A percentile compares a stretch with the other conserved stretches of the same genome.
These are phyloP conservation scores for Globisporangium cylindrosporum DNA, from an alignment of 352 stramenopile genomes.

Conservation along the genomic window DNA sequence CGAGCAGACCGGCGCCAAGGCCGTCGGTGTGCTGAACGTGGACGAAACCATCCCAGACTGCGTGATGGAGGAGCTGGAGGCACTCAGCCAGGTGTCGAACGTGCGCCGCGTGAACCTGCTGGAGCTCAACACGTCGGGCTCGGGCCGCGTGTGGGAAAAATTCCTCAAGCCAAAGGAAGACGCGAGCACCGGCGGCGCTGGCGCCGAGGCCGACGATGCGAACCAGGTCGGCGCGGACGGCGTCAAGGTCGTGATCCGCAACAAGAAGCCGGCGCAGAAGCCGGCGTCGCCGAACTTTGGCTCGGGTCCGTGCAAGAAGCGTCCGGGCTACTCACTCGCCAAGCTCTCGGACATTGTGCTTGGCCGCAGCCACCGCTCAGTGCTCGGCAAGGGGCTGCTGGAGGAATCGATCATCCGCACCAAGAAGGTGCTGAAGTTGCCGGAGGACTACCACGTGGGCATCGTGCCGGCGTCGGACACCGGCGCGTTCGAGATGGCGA, in stretches of 20 bases:
- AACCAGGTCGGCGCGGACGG: slow-evolving; percentile 19
- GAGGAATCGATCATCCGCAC: slow-evolving; percentile 94
- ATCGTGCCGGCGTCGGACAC: slow-evolving; percentile 99
- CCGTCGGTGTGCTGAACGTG: slow-evolving; percentile 87
- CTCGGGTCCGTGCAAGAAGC: slow-evolving; percentile 98
- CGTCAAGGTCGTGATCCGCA: slow-evolving; percentile 45
- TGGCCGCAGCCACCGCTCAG: slow-evolving; percentile 96
- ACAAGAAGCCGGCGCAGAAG: slow-evolving; percentile 69
- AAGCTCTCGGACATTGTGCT: slow-evolving; percentile 88
- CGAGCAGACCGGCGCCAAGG: slow-evolving; percentile 53
- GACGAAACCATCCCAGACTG: slow-evolving; percentile 85
- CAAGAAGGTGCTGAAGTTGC: slow-evolving; percentile 93
- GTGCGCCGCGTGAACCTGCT: slow-evolving; percentile 84
- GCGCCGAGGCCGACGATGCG: background rate
- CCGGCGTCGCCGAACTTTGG: slow-evolving; percentile 94
- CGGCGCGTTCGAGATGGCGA: slow-evolving; percentile 99
- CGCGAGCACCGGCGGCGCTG: slow-evolving; percentile 9
- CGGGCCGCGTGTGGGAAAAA: slow-evolving; percentile 53
- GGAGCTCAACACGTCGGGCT: slow-evolving; percentile 52
- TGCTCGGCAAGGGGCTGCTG: slow-evolving; percentile 95
- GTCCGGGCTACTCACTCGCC: slow-evolving; percentile 91
- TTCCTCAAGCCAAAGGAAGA: slow-evolving; percentile 54
- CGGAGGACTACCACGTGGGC: slow-evolving; percentile 93
- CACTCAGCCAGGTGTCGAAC: slow-evolving; percentile 73
- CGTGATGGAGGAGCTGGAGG: slow-evolving; percentile 83